Conservation (phyloP, 164 flowering plant genomes). For the Annona cherimola region DNA sequence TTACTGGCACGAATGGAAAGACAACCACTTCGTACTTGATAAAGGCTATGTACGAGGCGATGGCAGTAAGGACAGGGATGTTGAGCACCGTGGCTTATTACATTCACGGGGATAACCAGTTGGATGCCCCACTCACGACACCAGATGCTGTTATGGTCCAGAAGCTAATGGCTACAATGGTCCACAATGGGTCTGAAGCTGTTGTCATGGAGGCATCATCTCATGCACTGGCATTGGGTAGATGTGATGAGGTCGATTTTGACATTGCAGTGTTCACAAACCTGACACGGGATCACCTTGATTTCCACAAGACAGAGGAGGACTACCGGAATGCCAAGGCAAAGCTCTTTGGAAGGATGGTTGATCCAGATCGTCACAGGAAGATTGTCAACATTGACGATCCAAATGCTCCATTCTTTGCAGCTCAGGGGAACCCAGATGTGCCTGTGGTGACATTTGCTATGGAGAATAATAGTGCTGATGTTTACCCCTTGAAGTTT, state of each 20-base stretch:
- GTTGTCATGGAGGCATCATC: slow-evolving; percentile 91
- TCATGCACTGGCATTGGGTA: slow-evolving; percentile 55
- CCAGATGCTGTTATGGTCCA: slow-evolving; percentile 83
- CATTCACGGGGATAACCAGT: slow-evolving; percentile 76
- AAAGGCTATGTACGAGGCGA: slow-evolving; percentile 82
- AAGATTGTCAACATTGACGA: slow-evolving; percentile 90
- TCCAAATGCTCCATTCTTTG: slow-evolving; percentile 71
- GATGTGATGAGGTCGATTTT: slow-evolving; percentile 80
- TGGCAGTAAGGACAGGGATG: slow-evolving; percentile 95
- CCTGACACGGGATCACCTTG: slow-evolving; percentile 61
- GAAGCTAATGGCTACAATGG: slow-evolving; percentile 92
- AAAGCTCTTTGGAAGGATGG: slow-evolving; percentile 75
- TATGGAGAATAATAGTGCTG: slow-evolving; percentile 78
- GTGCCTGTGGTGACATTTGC: slow-evolving; percentile 94
- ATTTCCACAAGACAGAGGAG: slow-evolving; percentile 66
- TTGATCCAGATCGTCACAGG: slow-evolving; percentile 78
- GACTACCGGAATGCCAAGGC: slow-evolving; percentile 68
- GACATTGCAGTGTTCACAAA: slow-evolving; percentile 90
- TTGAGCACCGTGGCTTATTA: slow-evolving; percentile 66
- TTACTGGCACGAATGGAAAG: slow-evolving; percentile 87
- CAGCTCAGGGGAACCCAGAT: slow-evolving; percentile 66
- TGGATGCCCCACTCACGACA: slow-evolving; percentile 48
- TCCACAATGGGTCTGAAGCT: slow-evolving; percentile 93
- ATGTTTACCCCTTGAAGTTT: slow-evolving; percentile 76
- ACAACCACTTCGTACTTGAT: slow-evolving; percentile 71